Evolutionary conservation across 23 red algal species (phyloP), one percentile per base, ranked within the genome.

Genomic region (Gracilaria domingensis): DNA sequence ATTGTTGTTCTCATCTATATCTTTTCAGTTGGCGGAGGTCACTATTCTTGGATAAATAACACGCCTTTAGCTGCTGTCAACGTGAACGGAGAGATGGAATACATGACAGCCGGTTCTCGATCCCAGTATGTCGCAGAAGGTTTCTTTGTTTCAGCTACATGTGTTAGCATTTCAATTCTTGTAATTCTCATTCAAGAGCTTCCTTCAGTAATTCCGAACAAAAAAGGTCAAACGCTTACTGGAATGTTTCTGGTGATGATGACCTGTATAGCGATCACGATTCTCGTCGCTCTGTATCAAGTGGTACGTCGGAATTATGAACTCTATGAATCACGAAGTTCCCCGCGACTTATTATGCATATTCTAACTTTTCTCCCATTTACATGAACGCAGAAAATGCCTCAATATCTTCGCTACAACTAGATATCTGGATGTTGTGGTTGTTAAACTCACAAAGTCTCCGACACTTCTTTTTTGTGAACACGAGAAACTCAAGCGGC

Each of bases 91-190:
- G 66, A 57, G 1, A 80, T 51, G 42, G 64, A 88, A 50, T 94
- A 87, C 59, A 42, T 94, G 30, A 73, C 92, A 20, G 82, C 35
- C 12, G 92, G 92, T 23, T 82, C 75, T 21, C 92, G 92, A 26
- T 81, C 81, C 16, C 92, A 94, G 65, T 94, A 94, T 83, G 92
- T 77, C 13, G 92, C 83, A 11, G 92, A 94, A 77, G 92, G 92
- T 14, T 82, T 94, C 40, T 80, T 88, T 73, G 84, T 88, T 4
- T 87, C 92, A 58, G 62, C 61, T 5, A 87, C 70, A 1, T 94
- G 92, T 69, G 82, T 87, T 32, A 74, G 83, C 49, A 94, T 94
- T 55, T 87, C 83, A 53, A 69, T 57, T 33, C 70, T 94, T 26
- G 76, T 87, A 20, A 88, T 94, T 29, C 58, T 82, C 8, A 80